Percentiles rank a stretch among this genome's conserved stretches.
phyloP scores from a whole-genome alignment of 2,329 filamentous ascomycete genomes.

The Metarhizium robertsii region DNA sequence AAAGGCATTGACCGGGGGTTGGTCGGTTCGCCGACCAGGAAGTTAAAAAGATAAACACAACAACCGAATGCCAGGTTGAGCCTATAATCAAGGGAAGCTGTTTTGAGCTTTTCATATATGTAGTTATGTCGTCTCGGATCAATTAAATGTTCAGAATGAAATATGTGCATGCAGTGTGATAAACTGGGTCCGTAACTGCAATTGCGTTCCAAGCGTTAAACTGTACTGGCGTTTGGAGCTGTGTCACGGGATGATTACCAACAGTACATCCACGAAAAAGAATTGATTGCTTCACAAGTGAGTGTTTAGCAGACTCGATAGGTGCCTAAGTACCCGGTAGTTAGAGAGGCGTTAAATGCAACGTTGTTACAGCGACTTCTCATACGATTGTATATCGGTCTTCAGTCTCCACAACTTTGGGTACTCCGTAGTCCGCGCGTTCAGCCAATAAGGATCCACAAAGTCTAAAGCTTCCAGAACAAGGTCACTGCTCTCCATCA shows the following conservation, averaged over 20 bases:
- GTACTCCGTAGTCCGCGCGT: not conserved
- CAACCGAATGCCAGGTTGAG: constrained; percentile 25
- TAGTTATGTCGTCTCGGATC: constrained; percentile 34
- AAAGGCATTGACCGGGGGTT: constrained; percentile 10
- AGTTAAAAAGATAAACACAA: constrained; percentile 8
- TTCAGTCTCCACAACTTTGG: no score
- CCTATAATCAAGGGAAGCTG: constrained; percentile 28
- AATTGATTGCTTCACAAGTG: no score
- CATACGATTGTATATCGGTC: no score
- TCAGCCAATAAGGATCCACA: not conserved
- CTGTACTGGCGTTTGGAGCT: not conserved
- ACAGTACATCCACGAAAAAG: no score
- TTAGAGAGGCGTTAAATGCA: no score
- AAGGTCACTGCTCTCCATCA: not conserved
- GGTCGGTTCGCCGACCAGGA: constrained; percentile 14
- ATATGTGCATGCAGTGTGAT: not conserved
- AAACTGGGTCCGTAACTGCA: not conserved
- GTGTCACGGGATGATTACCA: no score
- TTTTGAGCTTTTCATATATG: constrained; percentile 28
- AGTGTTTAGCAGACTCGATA: no score
- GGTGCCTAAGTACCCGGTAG: no score
- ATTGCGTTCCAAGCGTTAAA: not conserved
- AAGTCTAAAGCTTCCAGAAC: not conserved
- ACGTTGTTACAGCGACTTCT: no score
- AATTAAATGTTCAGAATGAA: constrained; percentile 28